Percentiles rank a stretch among this genome's conserved stretches.
These are phyloP conservation scores for Aspergillus calidoustus DNA, from an alignment of 2,329 filamentous ascomycete species.

Conservation along the genomic window DNA sequence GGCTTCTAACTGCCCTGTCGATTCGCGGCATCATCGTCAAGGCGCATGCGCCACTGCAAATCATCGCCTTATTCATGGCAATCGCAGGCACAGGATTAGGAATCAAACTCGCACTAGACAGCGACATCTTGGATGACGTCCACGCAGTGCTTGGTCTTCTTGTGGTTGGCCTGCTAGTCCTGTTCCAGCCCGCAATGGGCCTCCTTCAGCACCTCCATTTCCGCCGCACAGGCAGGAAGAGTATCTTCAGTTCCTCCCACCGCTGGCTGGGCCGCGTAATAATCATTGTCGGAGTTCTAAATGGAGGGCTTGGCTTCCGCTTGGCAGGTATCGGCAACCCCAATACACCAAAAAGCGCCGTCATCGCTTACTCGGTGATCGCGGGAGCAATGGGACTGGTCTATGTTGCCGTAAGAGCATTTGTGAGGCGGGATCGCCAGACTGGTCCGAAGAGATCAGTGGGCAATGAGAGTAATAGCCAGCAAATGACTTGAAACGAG, in stretches of 20 bases:
- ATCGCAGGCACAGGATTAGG: conserved; percentile 58
- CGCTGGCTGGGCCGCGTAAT: conserved; percentile 59
- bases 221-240: conserved; percentile 51
- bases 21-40: conserved; percentile 20
- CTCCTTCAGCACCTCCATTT: conserved; percentile 57
- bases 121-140: conserved; percentile 43
- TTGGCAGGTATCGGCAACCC: conserved; percentile 41
- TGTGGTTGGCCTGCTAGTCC: conserved; percentile 55
- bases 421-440: not conserved
- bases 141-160: conserved; percentile 62
- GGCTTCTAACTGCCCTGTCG: conserved; percentile 21
- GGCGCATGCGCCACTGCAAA: conserved; percentile 40
- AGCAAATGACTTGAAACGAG: conserved; percentile 1
- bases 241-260: conserved; percentile 55
- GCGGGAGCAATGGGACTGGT: conserved; percentile 11
- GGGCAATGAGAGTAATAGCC: not conserved
- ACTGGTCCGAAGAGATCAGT: not conserved
- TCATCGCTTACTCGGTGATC: conserved; percentile 21
- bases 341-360: conserved; percentile 10
- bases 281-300: conserved; percentile 59
- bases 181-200: conserved; percentile 61
- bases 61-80: conserved; percentile 53
- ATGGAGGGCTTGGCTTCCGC: conserved; percentile 60
- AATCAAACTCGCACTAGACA: conserved; percentile 51
- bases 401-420: conserved; percentile 9